A percentile compares a stretch with the other conserved stretches of the same genome.
Conservation (phyloP, 441 rosid species). For the Erysimum cheiri region DNA sequence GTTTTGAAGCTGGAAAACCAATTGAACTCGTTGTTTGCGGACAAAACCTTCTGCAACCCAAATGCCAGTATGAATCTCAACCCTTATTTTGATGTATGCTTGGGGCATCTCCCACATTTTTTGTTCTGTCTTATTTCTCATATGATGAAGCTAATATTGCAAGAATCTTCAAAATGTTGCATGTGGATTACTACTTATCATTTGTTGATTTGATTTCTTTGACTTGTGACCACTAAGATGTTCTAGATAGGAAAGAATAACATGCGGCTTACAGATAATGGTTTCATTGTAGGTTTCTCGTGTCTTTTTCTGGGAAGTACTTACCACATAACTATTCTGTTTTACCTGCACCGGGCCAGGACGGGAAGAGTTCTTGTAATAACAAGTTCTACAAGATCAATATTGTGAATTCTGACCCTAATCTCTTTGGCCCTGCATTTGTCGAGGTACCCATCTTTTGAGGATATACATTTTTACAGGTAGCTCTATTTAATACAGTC, state of each 20-base stretch:
- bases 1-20: slow-evolving; percentile 95
- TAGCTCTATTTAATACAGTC: slow-evolving; percentile 3
- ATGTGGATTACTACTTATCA: slow-evolving; percentile 20
- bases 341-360: slow-evolving; percentile 50
- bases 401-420: slow-evolving; percentile 59
- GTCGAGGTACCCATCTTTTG: slow-evolving; percentile 63
- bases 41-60: slow-evolving; percentile 73
- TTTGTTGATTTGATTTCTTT: slow-evolving; percentile 4
- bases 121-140: slow-evolving; percentile 11
- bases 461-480: slow-evolving; percentile 6
- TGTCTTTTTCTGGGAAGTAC: slow-evolving; percentile 93
- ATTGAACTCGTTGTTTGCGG: slow-evolving; percentile 91
- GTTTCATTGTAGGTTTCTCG: slow-evolving; percentile 74
- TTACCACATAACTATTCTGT: slow-evolving; percentile 60
- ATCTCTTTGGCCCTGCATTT: slow-evolving; percentile 90
- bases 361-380: slow-evolving; percentile 49
- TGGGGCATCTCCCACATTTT: slow-evolving; percentile 2
- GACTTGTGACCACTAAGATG: slow-evolving; percentile 18
- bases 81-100: slow-evolving; percentile 15
- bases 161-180: slow-evolving; percentile 20
- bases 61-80: slow-evolving; percentile 66
- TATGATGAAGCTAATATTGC: slow-evolving; percentile 17
- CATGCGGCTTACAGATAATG: slow-evolving; percentile 39
- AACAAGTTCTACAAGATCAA: slow-evolving; percentile 75
- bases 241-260: slow-evolving; percentile 19